Evolutionary conservation across 1,284 basidiomycete genomes (phyloP).

Genomic region (Cutaneotrichosporon mucoides): DNA sequence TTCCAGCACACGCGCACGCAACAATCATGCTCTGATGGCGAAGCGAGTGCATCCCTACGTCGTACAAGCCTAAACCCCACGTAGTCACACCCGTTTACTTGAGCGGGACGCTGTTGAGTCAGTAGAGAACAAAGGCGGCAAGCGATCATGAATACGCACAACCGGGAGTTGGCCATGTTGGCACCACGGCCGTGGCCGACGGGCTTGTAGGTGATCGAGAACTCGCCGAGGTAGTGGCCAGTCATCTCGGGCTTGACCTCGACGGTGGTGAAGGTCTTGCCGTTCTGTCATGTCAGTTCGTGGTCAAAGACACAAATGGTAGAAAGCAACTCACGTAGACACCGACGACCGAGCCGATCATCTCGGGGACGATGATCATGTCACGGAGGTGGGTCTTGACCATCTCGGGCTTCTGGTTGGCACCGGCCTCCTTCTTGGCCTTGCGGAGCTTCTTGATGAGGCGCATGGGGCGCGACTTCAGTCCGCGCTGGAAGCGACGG

Average conservation of each 20-base stretch:
- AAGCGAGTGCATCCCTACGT: conserved; percentile 27
- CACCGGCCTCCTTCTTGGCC: conserved; percentile 96
- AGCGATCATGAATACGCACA: conserved; percentile 24
- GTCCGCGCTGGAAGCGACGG: conserved; percentile 96
- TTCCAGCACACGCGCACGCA: background rate
- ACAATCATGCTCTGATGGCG: conserved; percentile 1
- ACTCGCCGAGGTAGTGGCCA: conserved; percentile 97
- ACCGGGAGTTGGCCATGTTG: conserved; percentile 60
- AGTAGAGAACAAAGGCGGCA: background rate
- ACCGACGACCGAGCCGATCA: conserved; percentile 95
- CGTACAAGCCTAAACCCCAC: conserved; percentile 23
- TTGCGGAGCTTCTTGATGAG: conserved; percentile 99
- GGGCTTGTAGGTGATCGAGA: conserved; percentile 88
- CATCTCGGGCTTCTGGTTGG: conserved; percentile 97
- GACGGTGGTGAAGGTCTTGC: conserved; percentile 87
- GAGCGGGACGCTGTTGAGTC: conserved; percentile 54
- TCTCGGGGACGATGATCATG: conserved; percentile 99
- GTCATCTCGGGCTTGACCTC: conserved; percentile 99
- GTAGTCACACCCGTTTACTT: conserved; percentile 50
- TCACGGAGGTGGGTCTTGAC: conserved; percentile 99
- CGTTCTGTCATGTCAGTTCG: conserved; percentile 35
- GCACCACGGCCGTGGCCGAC: conserved; percentile 99
- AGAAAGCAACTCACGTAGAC: conserved; percentile 63
- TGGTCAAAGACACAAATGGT: background rate
- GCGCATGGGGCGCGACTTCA: conserved; percentile 97